Percentiles rank a stretch among this genome's conserved stretches.
These are phyloP conservation scores for Syzygium syzygioides DNA, from an alignment of 441 rosid species.

Conservation along the genomic window DNA sequence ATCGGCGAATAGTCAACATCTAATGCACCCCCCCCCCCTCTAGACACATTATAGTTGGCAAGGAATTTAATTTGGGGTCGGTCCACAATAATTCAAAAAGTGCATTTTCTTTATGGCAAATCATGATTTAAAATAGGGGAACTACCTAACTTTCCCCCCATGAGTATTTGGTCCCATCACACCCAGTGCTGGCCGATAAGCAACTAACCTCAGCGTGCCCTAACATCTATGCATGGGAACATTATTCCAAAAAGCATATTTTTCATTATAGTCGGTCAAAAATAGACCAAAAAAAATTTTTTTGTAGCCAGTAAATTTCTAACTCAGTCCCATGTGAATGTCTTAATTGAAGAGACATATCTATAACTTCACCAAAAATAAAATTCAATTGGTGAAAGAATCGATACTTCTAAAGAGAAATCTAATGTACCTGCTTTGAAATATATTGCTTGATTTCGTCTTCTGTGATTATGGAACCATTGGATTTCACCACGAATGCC, in stretches of 20 bases:
- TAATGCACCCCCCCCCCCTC: not conserved
- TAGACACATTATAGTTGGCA: not conserved
- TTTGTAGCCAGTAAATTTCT: not conserved
- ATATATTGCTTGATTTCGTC: conserved; percentile 59
- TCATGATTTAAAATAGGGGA: not conserved
- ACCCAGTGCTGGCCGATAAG: not conserved
- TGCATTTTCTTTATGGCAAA: not conserved
- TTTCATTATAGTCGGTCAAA: not conserved
- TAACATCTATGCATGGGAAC: not conserved
- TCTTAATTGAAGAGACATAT: not conserved
- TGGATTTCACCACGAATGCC: conserved; percentile 58
- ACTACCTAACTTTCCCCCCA: not conserved
- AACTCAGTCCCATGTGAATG: not conserved
- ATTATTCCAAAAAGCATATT: not conserved
- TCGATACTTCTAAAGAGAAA: not conserved
- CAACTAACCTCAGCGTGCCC: not conserved
- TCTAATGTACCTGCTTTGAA: conserved; percentile 49
- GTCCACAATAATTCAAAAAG: not conserved
- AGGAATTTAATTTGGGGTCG: not conserved
- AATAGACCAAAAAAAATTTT: too few relatives aligned
- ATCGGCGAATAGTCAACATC: not conserved
- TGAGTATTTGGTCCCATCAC: not conserved
- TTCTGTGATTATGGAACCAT: conserved; percentile 54
- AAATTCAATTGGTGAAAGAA: not conserved
- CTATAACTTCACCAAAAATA: not conserved